Evolutionary conservation across 345 rosid genomes (phyloP).

Genomic region (Sisymbrium irio): DNA sequence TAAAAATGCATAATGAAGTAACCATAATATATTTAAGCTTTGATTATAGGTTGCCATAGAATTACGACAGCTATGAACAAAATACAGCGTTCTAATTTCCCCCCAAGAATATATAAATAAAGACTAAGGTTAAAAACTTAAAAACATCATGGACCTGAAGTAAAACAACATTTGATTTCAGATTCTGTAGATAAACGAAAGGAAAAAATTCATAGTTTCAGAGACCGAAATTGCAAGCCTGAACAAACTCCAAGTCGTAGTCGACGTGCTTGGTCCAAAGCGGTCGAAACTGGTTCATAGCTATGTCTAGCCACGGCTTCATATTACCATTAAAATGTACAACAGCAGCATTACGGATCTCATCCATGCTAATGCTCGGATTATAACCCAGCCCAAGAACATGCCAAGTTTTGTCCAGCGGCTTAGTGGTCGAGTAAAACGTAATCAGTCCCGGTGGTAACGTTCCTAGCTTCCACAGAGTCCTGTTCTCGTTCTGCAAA

Average conservation of each 20-base stretch:
- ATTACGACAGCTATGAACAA: constrained; percentile 13
- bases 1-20: background rate
- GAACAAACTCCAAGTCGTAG: constrained; percentile 80
- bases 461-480: constrained; percentile 93
- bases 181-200: constrained; percentile 1
- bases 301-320: constrained; percentile 98
- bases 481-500: constrained; percentile 90
- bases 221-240: constrained; percentile 88
- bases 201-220: constrained; percentile 27
- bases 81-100: constrained; percentile 11
- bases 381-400: constrained; percentile 94
- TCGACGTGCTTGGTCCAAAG: constrained; percentile 91
- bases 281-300: constrained; percentile 91
- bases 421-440: constrained; percentile 90
- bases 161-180: constrained; percentile 9
- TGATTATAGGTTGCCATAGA: background rate
- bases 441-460: constrained; percentile 93
- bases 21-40: background rate
- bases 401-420: constrained; percentile 95
- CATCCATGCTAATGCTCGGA: constrained; percentile 92
- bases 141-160: constrained; percentile 1
- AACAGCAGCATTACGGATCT: constrained; percentile 87
- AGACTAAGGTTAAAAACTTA: constrained; percentile 11
- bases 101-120: constrained; percentile 6
- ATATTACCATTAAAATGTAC: constrained; percentile 95